phyloP scores from a whole-genome alignment of 2,329 filamentous ascomycete species.

The Fusarium caatingaense region DNA sequence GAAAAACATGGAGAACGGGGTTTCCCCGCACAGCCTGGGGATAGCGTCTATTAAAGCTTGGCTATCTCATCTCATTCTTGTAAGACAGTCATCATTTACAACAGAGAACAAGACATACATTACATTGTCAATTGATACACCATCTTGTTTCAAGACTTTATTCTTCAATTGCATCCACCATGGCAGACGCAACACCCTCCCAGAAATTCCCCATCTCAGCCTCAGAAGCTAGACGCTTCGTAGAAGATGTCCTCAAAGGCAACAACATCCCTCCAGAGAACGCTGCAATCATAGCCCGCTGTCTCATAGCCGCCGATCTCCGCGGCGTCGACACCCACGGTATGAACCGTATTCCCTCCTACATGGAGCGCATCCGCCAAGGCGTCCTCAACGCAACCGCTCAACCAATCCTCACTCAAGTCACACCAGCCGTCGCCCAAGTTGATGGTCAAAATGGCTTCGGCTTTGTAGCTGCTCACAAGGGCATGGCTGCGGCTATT shows the following conservation, averaged over 20 bases:
- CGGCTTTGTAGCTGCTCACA: slow-evolving; percentile 76
- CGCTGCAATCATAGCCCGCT: slow-evolving; percentile 72
- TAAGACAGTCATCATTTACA: background rate
- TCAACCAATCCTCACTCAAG: slow-evolving; percentile 66
- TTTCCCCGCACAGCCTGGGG: slow-evolving; percentile 6
- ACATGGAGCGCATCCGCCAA: slow-evolving; percentile 77
- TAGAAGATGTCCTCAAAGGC: slow-evolving; percentile 65
- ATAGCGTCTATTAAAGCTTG: slow-evolving; percentile 13
- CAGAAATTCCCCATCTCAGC: slow-evolving; percentile 51
- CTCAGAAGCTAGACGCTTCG: slow-evolving; percentile 59
- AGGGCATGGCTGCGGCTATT: slow-evolving; percentile 75
- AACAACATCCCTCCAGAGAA: slow-evolving; percentile 70
- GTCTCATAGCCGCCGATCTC: slow-evolving; percentile 79
- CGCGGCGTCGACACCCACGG: slow-evolving; percentile 83
- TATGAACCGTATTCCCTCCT: slow-evolving; percentile 81
- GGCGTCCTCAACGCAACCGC: slow-evolving; percentile 73
- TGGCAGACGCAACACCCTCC: slow-evolving; percentile 32
- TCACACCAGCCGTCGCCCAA: slow-evolving; percentile 78
- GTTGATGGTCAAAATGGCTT: slow-evolving; percentile 78
- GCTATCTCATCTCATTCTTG: background rate
- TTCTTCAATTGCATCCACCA: background rate
- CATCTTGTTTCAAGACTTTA: too few species aligned
- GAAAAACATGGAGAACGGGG: slow-evolving; percentile 7
- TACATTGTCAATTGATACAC: background rate
- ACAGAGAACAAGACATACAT: background rate